Evolutionary conservation across 495 filamentous ascomycete genomes (phyloP), one percentile per base, ranked within the genome.

Genomic region (Beverwykella pulmonaria): DNA sequence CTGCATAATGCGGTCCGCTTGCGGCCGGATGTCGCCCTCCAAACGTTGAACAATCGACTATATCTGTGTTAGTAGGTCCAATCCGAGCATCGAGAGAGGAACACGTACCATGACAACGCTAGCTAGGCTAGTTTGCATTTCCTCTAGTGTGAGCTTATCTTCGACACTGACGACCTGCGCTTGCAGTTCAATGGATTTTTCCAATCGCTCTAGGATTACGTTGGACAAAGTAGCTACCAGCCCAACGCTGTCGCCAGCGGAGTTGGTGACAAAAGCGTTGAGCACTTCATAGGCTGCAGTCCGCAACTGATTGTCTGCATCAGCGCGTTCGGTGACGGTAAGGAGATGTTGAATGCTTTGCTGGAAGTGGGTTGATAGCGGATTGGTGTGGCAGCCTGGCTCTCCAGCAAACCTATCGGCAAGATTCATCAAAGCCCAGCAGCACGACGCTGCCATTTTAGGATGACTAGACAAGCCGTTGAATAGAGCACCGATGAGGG

Each of bases 241-340:
- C 15, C 81, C 78, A 56, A 98, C 82, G 77, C 88, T 94, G 70
- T 96, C 92, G 58, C 88, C 88, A 19, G 93, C 95, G 66, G 93
- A 84, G 75, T 92, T 94, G 60, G 87, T 87, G 53, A 98, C 90
- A 71, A 97, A 98, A 0, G 91, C 87, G 78, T 93, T 96, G 34
- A 98, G 83, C 46, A 98, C 94, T 76, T 98, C 94, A 70, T 98
- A 98, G n/a, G 93, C 93, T 52, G 94, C 95, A 66, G 94, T 98
- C 56, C 94, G 90, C n/a, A 98, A 87, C 72, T 92, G 85, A 67
- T 92, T 91, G 70, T 98, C 95, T n/a, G 86, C 83, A 75, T 92
- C 91, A 68, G 83, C 78, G 71, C 88, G 83, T 73, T 92, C 92
- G 8, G 94, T 98, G 23, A 96, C 89, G 22, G 88, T 79, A 50